phyloP scores from a whole-genome alignment of 1,139 yeast species.

The Hyphopichia buzzinii region DNA sequence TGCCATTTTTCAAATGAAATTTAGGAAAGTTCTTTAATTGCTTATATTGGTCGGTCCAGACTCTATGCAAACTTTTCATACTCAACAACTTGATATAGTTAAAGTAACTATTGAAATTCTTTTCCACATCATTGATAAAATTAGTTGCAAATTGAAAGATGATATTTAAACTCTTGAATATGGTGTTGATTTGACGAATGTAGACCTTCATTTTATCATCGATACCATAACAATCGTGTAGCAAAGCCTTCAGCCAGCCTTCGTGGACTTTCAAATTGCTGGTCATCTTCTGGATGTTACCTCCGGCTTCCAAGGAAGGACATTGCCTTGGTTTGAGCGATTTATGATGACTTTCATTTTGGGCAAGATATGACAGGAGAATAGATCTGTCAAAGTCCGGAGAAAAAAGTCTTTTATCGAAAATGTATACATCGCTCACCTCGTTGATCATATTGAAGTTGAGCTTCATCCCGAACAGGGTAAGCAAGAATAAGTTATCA shows the following conservation, averaged over 20 bases:
- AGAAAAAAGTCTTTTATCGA: constrained; percentile 54
- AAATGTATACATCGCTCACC: constrained; percentile 52
- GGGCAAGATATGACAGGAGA: constrained; percentile 11
- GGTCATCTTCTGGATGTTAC: constrained; percentile 19
- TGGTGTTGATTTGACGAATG: constrained; percentile 31
- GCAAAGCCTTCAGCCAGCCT: constrained; percentile 26
- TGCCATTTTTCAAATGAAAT: constrained; percentile 16
- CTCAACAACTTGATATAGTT: constrained; percentile 47
- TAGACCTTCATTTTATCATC: constrained; percentile 20
- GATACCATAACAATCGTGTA: constrained; percentile 17
- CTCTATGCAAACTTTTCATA: constrained; percentile 42
- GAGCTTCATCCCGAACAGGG: constrained; percentile 64
- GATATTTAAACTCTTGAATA: constrained; percentile 54
- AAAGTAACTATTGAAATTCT: constrained; percentile 47
- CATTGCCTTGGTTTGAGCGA: constrained; percentile 10
- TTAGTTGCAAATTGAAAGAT: constrained; percentile 58
- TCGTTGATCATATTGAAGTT: constrained; percentile 50
- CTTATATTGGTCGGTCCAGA: constrained; percentile 49
- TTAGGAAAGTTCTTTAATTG: constrained; percentile 37
- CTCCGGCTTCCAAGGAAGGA: constrained; percentile 6
- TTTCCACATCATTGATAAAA: constrained; percentile 51
- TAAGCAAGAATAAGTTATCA: constrained; percentile 55
- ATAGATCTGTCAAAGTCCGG: constrained; percentile 2
- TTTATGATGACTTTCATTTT: constrained; percentile 7
- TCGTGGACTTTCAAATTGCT: constrained; percentile 22